A percentile compares a stretch with the other conserved stretches of the same genome.
Conservation (phyloP, 1,284 basidiomycete genomes). For the Cryptococcus sp. region DNA sequence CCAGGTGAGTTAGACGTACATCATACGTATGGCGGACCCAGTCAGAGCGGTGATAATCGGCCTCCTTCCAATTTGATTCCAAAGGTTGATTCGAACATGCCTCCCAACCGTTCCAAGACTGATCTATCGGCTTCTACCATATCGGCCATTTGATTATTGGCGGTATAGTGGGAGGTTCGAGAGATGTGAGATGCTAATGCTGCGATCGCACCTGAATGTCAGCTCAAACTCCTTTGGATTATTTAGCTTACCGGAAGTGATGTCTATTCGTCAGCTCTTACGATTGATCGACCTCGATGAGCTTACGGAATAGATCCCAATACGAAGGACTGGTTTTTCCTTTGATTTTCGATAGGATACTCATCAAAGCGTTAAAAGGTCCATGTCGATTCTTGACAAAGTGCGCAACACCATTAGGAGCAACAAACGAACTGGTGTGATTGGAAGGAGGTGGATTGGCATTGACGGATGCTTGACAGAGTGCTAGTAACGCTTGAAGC, state of each 20-base stretch:
- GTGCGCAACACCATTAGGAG: conserved; percentile 26
- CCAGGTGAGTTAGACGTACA: too few relatives aligned
- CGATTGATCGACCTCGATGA: neutral
- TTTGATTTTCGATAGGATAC: conserved; percentile 34
- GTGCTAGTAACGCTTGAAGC: conserved; percentile 33
- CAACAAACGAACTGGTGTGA: conserved; percentile 2
- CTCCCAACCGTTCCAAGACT: neutral
- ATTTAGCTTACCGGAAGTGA: conserved; percentile 19
- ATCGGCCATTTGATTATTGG: neutral
- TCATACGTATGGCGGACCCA: too few relatives aligned
- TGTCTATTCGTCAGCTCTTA: conserved; percentile 15
- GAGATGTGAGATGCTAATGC: conserved; percentile 11
- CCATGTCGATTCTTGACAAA: conserved; percentile 45
- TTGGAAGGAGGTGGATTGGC: conserved; percentile 7
- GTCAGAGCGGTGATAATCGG: neutral
- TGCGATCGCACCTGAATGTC: conserved; percentile 17
- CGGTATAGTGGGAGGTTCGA: neutral
- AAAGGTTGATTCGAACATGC: neutral
- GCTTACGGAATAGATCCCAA: conserved; percentile 42
- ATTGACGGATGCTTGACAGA: conserved; percentile 40
- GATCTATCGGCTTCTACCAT: neutral
- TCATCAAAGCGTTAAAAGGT: conserved; percentile 42
- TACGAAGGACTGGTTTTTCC: conserved; percentile 36
- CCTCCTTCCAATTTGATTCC: neutral
- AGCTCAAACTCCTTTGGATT: neutral